Conservation (phyloP, 2,329 filamentous ascomycete genomes). For the Plectosphaerella sp. region DNA sequence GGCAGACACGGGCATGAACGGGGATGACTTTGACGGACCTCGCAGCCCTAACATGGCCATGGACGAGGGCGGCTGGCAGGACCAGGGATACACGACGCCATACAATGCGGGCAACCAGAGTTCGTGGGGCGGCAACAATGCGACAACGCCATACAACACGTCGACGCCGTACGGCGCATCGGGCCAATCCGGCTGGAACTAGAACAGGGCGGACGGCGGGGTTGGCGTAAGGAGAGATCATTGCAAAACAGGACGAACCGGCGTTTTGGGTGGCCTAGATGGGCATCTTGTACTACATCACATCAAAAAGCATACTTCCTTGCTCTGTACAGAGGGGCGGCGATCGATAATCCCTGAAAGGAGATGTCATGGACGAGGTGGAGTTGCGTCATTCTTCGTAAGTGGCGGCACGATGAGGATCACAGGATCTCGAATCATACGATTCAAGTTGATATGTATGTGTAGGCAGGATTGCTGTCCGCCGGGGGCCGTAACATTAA, state of each 20-base stretch:
- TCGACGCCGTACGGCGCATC: constrained; percentile 44
- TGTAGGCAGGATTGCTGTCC: no score
- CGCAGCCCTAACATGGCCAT: constrained; percentile 62
- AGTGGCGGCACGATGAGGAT: no score
- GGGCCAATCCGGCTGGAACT: constrained; percentile 47
- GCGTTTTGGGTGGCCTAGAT: background rate
- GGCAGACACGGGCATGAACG: constrained; percentile 50
- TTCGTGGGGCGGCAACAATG: constrained; percentile 59
- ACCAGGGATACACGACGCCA: constrained; percentile 66
- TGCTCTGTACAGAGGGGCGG: background rate
- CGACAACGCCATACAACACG: constrained; percentile 38
- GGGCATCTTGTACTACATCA: background rate
- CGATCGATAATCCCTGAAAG: background rate
- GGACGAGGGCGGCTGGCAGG: constrained; percentile 42
- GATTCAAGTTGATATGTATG: no score
- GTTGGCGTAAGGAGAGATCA: background rate
- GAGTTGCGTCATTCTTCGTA: no score
- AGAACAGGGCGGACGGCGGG: constrained; percentile 8
- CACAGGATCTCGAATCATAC: no score
- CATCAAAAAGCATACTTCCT: background rate
- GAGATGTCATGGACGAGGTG: no score
- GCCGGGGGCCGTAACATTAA: no score
- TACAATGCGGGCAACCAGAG: constrained; percentile 57
- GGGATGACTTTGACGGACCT: constrained; percentile 58
- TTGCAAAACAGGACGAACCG: background rate